Conservation (phyloP, 768 basidiomycete species). For the Boletus tylopilopsis region DNA sequence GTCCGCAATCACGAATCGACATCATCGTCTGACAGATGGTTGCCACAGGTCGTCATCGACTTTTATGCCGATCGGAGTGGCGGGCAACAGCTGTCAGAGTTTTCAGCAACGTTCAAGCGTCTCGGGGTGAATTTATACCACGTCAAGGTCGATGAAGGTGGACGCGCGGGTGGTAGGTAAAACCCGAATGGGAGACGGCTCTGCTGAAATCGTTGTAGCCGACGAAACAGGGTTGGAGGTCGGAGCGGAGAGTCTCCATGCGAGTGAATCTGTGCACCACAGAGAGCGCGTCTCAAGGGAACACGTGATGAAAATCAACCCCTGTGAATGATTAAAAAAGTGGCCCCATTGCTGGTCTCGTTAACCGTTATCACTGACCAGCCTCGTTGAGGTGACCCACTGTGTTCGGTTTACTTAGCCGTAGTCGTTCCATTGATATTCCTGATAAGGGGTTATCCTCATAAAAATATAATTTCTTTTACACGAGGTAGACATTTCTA, state of each 20-base stretch:
- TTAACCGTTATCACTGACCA: neutral
- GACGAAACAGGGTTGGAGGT: slow-evolving; percentile 30
- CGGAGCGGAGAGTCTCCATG: slow-evolving; percentile 25
- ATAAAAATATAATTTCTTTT: slow-evolving; percentile 3
- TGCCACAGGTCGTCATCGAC: slow-evolving; percentile 22
- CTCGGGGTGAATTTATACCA: slow-evolving; percentile 59
- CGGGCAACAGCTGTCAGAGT: slow-evolving; percentile 12
- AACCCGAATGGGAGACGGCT: neutral
- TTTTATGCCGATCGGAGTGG: slow-evolving; percentile 18
- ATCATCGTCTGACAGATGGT: neutral
- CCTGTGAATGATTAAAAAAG: neutral
- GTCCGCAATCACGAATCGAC: too few relatives aligned
- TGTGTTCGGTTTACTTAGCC: too few relatives aligned
- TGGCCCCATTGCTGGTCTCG: neutral
- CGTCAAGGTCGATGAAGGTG: slow-evolving; percentile 69
- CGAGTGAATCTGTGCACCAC: slow-evolving; percentile 16
- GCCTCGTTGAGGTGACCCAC: too few relatives aligned
- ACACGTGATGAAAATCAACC: slow-evolving; percentile 18
- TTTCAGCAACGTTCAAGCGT: slow-evolving; percentile 23
- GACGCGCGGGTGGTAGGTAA: slow-evolving; percentile 56
- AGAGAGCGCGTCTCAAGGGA: neutral
- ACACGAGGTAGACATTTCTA: slow-evolving; percentile 3
- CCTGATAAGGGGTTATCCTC: slow-evolving; percentile 12
- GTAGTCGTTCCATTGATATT: neutral
- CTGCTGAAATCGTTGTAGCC: slow-evolving; percentile 16